Base-by-base conservation (phyloP, 1,139 yeast species). In the Pichia cactophila region DNA sequence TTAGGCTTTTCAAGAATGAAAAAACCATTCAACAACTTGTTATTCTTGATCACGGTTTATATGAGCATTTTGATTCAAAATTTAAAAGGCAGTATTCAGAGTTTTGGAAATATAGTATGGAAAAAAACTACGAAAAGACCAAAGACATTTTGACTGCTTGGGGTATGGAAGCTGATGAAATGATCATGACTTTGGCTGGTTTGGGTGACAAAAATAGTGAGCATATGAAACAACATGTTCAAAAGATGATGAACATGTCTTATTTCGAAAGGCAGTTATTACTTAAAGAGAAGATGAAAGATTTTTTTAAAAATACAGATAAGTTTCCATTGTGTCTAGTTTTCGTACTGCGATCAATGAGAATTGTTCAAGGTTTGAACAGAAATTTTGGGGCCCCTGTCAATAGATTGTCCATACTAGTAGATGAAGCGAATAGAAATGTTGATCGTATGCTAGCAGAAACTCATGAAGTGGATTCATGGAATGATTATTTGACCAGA, bases 11-110 rank as follows among this genome's bases (percentile, higher is more conserved):
- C 16, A 35, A 39, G 20, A 42, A 41, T 5, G 43, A 45, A 16
- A 52, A 45, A 12, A 36, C 26, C 1, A 66, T 69, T 43, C 85
- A 81, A 60, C 80, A 84, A 59, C 67, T 85, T 49, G 88, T 86
- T 33, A 69, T 86, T 43, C 67, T 86, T 44, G 95, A 86, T 61
- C 94, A 85, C 62, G 95, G 94, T 0, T 68, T 86, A 36, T 85
- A 83, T 61, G 77, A 83, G 23, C 67, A 70, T 26, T 74, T 83
- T 54, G 65, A 74, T 1, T 74, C 71, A 9, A 64, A 69, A 45
- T 81, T 86, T 59, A 69, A 81, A 47, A 58, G 60, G 38, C 78
- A 83, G 60, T 85, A 85, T 62, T 69, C 81, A 49, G 64, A 69
- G 40, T 69, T 86, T 39, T 86, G 94, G 92, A 75, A 75, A 52